Evolutionary conservation across 2,329 filamentous ascomycete species (phyloP).

Genomic region (Calonectria leucothoes): DNA sequence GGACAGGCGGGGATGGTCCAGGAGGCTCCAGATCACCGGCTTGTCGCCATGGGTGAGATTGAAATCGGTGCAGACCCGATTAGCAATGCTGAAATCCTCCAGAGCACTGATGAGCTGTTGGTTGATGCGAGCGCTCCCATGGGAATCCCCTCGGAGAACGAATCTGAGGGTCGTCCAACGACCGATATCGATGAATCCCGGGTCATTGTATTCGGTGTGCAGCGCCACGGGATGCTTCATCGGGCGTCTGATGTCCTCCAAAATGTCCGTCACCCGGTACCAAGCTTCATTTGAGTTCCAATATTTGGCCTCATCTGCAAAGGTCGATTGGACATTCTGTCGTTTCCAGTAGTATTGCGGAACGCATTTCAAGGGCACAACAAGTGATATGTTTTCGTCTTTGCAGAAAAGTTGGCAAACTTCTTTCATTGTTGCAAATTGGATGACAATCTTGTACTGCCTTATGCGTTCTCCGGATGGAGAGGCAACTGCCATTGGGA

Average conservation of each 20-base stretch:
- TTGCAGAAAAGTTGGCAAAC: constrained; percentile 49
- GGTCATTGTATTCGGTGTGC: constrained; percentile 47
- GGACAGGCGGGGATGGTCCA: constrained; percentile 40
- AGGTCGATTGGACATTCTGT: constrained; percentile 46
- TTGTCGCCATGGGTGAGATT: constrained; percentile 42
- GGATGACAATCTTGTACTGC: constrained; percentile 56
- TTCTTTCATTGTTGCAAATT: constrained; percentile 58
- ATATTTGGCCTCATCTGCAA: constrained; percentile 41
- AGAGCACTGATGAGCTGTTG: constrained; percentile 64
- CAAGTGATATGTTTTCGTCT: constrained; percentile 50
- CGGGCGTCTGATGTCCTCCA: constrained; percentile 47
- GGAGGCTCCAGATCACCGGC: constrained; percentile 45
- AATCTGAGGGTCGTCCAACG: constrained; percentile 68
- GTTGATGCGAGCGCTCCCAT: constrained; percentile 48
- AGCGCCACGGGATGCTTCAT: constrained; percentile 53
- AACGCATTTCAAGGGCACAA: constrained; percentile 62
- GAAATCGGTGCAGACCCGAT: constrained; percentile 58
- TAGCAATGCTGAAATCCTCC: constrained; percentile 77
- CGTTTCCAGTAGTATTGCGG: constrained; percentile 59
- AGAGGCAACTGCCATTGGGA: constrained; percentile 38
- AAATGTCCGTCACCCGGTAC: constrained; percentile 61
- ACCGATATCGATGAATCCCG: constrained; percentile 61
- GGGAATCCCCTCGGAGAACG: constrained; percentile 46
- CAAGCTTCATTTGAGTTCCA: constrained; percentile 60
- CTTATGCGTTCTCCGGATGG: constrained; percentile 24